Percentiles rank a stretch among this genome's conserved stretches.
Evolutionary conservation across 306 rosid genomes (phyloP).

Genomic region (Cajanus cajan): DNA sequence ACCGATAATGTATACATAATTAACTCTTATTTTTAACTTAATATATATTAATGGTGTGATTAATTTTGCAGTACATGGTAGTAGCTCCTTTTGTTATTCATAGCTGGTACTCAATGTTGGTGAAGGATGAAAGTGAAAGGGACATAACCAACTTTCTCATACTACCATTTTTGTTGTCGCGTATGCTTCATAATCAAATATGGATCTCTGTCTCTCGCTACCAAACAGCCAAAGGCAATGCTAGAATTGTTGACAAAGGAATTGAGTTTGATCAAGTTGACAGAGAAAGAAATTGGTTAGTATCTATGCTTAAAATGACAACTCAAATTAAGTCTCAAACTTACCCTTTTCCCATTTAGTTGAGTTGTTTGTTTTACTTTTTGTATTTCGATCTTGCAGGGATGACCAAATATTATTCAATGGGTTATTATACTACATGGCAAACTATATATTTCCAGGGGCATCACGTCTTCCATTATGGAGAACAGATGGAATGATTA

Average conservation of each 20-base stretch:
- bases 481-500: slow-evolving; percentile 50
- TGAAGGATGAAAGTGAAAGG: slow-evolving; percentile 36
- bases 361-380: too few species aligned
- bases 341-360: too few species aligned
- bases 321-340: too few species aligned
- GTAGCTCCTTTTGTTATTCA: too few species aligned
- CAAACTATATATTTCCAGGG: background rate
- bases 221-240: slow-evolving; percentile 45
- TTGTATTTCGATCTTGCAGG: slow-evolving; percentile 34
- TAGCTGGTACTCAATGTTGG: background rate
- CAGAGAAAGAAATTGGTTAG: slow-evolving; percentile 28
- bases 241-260: slow-evolving; percentile 52
- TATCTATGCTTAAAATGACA: too few species aligned
- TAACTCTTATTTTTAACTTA: too few species aligned
- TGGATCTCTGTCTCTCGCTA: slow-evolving; percentile 65
- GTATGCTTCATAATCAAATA: slow-evolving; percentile 57
- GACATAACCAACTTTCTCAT: slow-evolving; percentile 3
- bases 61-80: too few species aligned
- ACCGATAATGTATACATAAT: too few species aligned
- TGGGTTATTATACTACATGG: slow-evolving; percentile 39
- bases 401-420: slow-evolving; percentile 68
- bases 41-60: too few species aligned
- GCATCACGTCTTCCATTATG: slow-evolving; percentile 46
- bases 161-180: slow-evolving; percentile 33
- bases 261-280: slow-evolving; percentile 76